These are phyloP conservation scores for Podosphaera fusca DNA, from an alignment of 2,329 filamentous ascomycete species.

Conservation along the genomic window DNA sequence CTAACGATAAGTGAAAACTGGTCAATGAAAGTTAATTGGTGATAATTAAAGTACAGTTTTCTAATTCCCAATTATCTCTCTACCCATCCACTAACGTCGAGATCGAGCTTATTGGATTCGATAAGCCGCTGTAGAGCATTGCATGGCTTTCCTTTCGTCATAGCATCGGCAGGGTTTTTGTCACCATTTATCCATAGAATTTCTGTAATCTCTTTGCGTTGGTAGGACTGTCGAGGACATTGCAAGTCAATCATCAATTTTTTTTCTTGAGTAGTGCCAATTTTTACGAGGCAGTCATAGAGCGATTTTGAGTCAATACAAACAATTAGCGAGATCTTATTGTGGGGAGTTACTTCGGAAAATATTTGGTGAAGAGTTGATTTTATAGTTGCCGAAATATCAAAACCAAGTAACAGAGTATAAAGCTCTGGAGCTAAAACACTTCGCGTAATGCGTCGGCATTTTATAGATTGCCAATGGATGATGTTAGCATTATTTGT, in stretches of 20 bases:
- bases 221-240: background rate
- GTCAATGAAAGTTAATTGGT: background rate
- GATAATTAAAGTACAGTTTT: background rate
- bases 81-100: background rate
- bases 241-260: background rate
- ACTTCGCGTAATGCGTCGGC: conserved; percentile 3
- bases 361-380: conserved; percentile 1
- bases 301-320: background rate
- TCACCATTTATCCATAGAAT: background rate
- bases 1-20: no score
- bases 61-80: background rate
- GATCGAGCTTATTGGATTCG: background rate
- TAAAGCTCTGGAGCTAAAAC: conserved; percentile 5
- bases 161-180: background rate
- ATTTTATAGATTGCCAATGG: background rate
- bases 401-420: conserved; percentile 1
- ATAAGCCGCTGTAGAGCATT: background rate
- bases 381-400: conserved; percentile 1
- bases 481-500: background rate
- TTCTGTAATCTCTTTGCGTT: background rate
- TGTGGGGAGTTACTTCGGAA: background rate
- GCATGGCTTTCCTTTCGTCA: background rate
- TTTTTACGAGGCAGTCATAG: background rate
- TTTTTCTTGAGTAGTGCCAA: conserved; percentile 1
- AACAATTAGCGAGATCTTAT: background rate